A percentile compares a stretch with the other conserved stretches of the same genome.
Conservation (phyloP, 345 rosid genomes). For the rapeseed (Brassica napus) region DNA sequence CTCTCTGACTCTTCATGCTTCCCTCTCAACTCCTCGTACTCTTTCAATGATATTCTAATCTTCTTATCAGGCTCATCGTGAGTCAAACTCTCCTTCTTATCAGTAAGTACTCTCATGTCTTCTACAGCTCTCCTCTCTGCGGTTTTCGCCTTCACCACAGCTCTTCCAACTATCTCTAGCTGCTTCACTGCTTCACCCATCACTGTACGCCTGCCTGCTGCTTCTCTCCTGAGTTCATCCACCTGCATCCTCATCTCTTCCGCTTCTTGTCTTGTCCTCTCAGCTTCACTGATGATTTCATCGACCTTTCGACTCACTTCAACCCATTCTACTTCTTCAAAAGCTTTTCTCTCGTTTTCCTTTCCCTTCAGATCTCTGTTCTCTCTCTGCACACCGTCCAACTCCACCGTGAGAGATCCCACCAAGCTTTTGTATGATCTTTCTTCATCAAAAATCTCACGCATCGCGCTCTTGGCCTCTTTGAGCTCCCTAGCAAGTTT, state of each 20-base stretch:
- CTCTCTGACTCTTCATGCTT: slow-evolving; percentile 54
- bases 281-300: slow-evolving; percentile 50
- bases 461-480: slow-evolving; percentile 57
- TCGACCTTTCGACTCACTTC: slow-evolving; percentile 40
- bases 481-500: slow-evolving; percentile 64
- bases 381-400: slow-evolving; percentile 57
- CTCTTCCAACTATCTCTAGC: slow-evolving; percentile 45
- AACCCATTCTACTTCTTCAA: slow-evolving; percentile 19
- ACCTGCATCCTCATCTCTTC: slow-evolving; percentile 52
- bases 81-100: slow-evolving; percentile 27
- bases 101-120: slow-evolving; percentile 52
- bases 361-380: slow-evolving; percentile 38
- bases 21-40: slow-evolving; percentile 53
- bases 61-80: slow-evolving; percentile 39
- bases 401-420: slow-evolving; percentile 45
- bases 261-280: slow-evolving; percentile 52
- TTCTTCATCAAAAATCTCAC: slow-evolving; percentile 58
- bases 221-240: slow-evolving; percentile 37
- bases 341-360: slow-evolving; percentile 37
- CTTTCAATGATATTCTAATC: slow-evolving; percentile 58
- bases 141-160: slow-evolving; percentile 55
- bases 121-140: slow-evolving; percentile 56
- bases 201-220: slow-evolving; percentile 41
- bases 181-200: slow-evolving; percentile 50
- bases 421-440: slow-evolving; percentile 49